Percentiles rank a stretch among this genome's conserved stretches.
phyloP scores from a whole-genome alignment of 2,329 filamentous ascomycete species.

The Thelonectria rubi region DNA sequence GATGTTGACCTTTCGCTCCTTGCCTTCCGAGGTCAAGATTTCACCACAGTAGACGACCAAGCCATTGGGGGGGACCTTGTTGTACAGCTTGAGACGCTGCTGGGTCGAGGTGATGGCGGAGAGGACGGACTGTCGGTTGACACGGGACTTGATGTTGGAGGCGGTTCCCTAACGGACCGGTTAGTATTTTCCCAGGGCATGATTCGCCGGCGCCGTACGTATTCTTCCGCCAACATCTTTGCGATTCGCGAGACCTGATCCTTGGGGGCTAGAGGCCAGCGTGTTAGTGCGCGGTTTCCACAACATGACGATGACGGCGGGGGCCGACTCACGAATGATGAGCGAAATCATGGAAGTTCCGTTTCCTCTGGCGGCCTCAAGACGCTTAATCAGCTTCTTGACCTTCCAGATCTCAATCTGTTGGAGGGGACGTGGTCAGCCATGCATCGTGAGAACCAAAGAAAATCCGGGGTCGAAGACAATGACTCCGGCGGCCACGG shows the following conservation, averaged over 20 bases:
- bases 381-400: slow-evolving; percentile 99
- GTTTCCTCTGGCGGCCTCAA: slow-evolving; percentile 96
- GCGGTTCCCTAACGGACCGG: slow-evolving; percentile 81
- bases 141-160: slow-evolving; percentile 99
- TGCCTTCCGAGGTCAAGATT: slow-evolving; percentile 98
- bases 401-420: slow-evolving; percentile 92
- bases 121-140: slow-evolving; percentile 97
- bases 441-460: slow-evolving; percentile 16
- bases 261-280: slow-evolving; percentile 77
- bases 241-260: slow-evolving; percentile 95
- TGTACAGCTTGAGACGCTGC: slow-evolving; percentile 98
- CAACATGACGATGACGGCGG: slow-evolving; percentile 7
- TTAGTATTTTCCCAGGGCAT: slow-evolving; percentile 29
- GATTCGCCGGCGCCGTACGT: slow-evolving; percentile 65
- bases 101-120: slow-evolving; percentile 99
- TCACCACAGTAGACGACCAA: slow-evolving; percentile 99
- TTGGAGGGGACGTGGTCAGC: slow-evolving; percentile 32
- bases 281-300: slow-evolving; percentile 41
- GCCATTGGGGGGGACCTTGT: slow-evolving; percentile 97
- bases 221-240: slow-evolving; percentile 99
- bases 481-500: slow-evolving; percentile 15
- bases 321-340: slow-evolving; percentile 84
- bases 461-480: slow-evolving; percentile 18
- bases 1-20: slow-evolving; percentile 99
- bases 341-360: slow-evolving; percentile 99